Evolutionary conservation across 805 yeast genomes (phyloP), one percentile per base, ranked within the genome.

Genomic region (Kuraishia hungarica): DNA sequence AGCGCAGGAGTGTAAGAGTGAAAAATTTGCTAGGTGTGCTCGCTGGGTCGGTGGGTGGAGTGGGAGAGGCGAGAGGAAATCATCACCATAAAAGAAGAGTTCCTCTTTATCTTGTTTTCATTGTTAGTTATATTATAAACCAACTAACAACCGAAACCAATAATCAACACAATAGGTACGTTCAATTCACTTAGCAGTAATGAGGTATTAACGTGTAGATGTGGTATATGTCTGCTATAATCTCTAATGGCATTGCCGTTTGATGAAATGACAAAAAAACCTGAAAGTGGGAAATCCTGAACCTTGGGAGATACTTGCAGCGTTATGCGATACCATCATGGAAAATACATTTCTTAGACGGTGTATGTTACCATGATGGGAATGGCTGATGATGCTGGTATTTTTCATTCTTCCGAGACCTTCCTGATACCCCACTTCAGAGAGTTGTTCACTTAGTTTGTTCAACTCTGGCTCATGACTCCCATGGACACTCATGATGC

Each of bases 401-500:
- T 35, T 35, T 35, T 10, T 35, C 17, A 4, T 43, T 23, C 19
- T 35, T 50, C 53, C 24, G 55, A 54, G 53, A 48, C 21, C 55
- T 51, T 54, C 55, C 52, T 57, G 60, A 57, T 56, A 57, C 60
- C 56, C 60, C 56, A 46, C 55, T 54, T 39, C 50, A 49, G 57
- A 54, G 54, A 46, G 48, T 28, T 49, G 49, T 20, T 29, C 21
- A 22, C n/a, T 39, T n/a, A 15, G n/a, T n/a, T 15, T 51, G 19
- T 26, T 39, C 39, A 15, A 53, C 57, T 59, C 59, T 60, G 62
- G 76, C 77, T 72, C 79, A 72, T 75, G 79, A 76, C 62, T 75
- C 78, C 78, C 55, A 50, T 56, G 78, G 79, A 76, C 73, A 75
- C 80, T 75, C 79, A 72, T 75, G 79, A 64, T 62, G 77, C 75